Evolutionary conservation across 306 rosid species (phyloP), one percentile per base, ranked within the genome.

Genomic region (Acacia acuminata): DNA sequence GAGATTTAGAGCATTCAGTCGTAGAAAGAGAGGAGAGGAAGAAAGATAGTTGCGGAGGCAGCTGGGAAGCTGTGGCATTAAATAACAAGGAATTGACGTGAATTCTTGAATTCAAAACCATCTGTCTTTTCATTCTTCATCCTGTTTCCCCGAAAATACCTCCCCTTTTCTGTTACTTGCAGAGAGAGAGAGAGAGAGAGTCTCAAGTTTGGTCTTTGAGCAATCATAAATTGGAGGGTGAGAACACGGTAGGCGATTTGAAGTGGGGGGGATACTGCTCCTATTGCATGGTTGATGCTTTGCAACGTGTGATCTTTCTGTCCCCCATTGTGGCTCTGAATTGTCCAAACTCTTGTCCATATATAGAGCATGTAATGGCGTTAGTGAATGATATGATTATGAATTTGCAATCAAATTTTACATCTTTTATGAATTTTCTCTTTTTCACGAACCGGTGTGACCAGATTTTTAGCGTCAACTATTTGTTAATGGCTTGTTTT

Each of bases 281-380:
- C 55, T 30, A 40, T 69, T 38, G 73, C 73, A 36, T 36, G 70
- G 42, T 69, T 40, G 48, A 63, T 14, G 42, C 43, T 30, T 30
- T 14, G 70, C 70, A 64, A 30, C n/a, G 73, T 69, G 73, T 69
- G 73, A 38, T n/a, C 51, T 20, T 69, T 22, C 4, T 69, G 73
- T 69, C 50, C 73, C 51, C 75, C 55, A 71, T 71, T 71, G 15
- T 24, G 32, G 11, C 10, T 69, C 74, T 19, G 42, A 38, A 38
- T 11, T 42, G 44, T 20, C 16, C 74, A 64, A 32, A 64, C 70
- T 14, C 38, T 30, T 9, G 70, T 5, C 9, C 69, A 64, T 30
- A 30, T 30, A 32, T 30, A 63, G 0, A 25, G 68, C 68, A 63
- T 63, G 38, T 63, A 30, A 64, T 64, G 42, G 70, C 70, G 70